These are phyloP conservation scores for Clonostachys solani DNA, from an alignment of 2,329 filamentous ascomycete species.

Conservation along the genomic window DNA sequence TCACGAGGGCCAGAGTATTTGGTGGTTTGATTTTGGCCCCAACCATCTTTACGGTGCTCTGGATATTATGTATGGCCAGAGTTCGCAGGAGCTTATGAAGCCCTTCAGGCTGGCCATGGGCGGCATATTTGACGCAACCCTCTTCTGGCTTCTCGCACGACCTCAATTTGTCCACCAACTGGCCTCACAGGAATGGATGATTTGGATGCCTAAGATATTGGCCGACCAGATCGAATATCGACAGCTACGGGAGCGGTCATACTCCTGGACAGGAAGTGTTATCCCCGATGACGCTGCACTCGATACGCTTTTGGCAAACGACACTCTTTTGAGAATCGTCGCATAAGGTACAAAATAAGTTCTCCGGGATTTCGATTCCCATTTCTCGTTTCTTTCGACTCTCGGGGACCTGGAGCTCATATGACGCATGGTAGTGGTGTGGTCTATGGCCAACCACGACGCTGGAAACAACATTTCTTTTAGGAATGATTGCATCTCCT, in stretches of 20 bases:
- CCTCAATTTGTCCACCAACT: conserved; percentile 4
- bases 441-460: too few species aligned
- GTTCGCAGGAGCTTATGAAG: conserved; percentile 14
- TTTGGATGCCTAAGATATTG: not conserved
- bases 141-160: conserved; percentile 10
- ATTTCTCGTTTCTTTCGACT: too few species aligned
- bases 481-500: too few species aligned
- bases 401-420: too few species aligned
- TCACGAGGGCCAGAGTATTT: not conserved
- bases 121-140: not conserved
- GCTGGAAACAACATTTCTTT: too few species aligned
- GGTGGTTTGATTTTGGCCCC: not conserved
- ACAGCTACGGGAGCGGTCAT: not conserved
- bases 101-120: conserved; percentile 23
- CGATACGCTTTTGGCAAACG: not conserved
- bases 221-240: not conserved
- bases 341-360: too few species aligned
- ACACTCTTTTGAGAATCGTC: too few species aligned
- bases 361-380: too few species aligned
- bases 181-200: not conserved
- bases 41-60: conserved; percentile 18
- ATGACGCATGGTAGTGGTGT: too few species aligned
- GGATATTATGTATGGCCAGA: conserved; percentile 16
- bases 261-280: too few species aligned
- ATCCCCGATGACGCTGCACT: not conserved